phyloP scores from a whole-genome alignment of 1,139 yeast genomes.

The Taiozyma sp. region DNA sequence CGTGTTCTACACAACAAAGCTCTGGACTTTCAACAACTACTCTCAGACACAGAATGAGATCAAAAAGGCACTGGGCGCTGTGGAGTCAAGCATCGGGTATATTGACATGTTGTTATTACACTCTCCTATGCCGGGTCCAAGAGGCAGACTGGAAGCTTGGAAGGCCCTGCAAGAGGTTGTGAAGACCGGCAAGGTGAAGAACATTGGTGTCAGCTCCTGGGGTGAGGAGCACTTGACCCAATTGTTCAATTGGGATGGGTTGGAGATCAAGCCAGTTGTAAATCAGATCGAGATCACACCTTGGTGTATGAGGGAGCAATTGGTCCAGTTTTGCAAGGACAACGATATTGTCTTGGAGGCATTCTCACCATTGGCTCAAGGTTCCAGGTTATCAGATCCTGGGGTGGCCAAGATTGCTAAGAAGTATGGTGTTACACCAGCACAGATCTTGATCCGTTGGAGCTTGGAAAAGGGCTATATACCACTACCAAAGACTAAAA shows the following conservation, averaged over 20 bases:
- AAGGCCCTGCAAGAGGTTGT: conserved; percentile 30
- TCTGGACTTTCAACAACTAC: conserved; percentile 55
- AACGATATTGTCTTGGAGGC: conserved; percentile 46
- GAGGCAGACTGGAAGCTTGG: conserved; percentile 39
- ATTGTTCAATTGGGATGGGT: conserved; percentile 34
- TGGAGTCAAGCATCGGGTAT: conserved; percentile 38
- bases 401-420: conserved; percentile 25
- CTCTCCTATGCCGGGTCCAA: conserved; percentile 41
- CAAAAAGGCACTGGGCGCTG: conserved; percentile 42
- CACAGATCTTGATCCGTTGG: conserved; percentile 37
- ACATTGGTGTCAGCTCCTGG: conserved; percentile 51
- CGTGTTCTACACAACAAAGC: conserved; percentile 68
- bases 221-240: conserved; percentile 37
- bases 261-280: conserved; percentile 44
- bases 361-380: conserved; percentile 51
- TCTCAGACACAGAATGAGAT: conserved; percentile 52
- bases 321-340: conserved; percentile 41
- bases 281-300: conserved; percentile 58
- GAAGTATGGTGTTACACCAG: conserved; percentile 30
- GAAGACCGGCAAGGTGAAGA: conserved; percentile 29
- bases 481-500: conserved; percentile 45
- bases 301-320: conserved; percentile 58
- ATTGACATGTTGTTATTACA: conserved; percentile 50
- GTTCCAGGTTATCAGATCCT: conserved; percentile 31
- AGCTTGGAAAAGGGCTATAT: conserved; percentile 35